Percentiles rank a stretch among this genome's conserved stretches.
These are phyloP conservation scores for Sphenostylis stenocarpa DNA, from an alignment of 306 rosid genomes.

Conservation along the genomic window DNA sequence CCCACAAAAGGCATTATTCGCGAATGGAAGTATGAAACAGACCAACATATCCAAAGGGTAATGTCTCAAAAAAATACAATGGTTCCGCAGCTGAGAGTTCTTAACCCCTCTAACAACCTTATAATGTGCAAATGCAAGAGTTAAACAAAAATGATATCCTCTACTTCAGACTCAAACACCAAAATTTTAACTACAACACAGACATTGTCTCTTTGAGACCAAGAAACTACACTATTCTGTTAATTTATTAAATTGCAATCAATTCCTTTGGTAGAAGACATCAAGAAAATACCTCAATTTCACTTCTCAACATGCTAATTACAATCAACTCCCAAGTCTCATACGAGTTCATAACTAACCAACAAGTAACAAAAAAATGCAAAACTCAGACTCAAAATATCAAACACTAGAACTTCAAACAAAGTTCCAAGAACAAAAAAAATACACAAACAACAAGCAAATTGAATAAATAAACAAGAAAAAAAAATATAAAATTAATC, in stretches of 20 bases:
- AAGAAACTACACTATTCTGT: not conserved
- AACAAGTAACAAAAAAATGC: not conserved
- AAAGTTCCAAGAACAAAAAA: not conserved
- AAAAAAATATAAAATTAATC: too few species aligned
- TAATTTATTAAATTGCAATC: not conserved
- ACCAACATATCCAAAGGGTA: not conserved
- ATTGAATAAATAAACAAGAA: not conserved
- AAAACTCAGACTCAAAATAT: not conserved
- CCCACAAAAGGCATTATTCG: not conserved
- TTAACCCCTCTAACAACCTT: not conserved
- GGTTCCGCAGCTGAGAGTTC: not conserved
- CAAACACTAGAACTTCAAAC: not conserved
- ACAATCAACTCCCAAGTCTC: constrained; percentile 10
- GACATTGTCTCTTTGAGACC: not conserved
- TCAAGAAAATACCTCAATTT: not conserved
- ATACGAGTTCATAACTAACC: not conserved
- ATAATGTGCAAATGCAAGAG: constrained; percentile 2
- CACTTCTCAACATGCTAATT: not conserved
- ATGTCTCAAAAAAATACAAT: constrained; percentile 13
- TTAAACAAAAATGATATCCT: not conserved
- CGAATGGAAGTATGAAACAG: not conserved
- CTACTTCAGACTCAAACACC: not conserved
- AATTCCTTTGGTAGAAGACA: constrained; percentile 13
- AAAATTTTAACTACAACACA: not conserved
- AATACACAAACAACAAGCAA: not conserved